phyloP scores from a whole-genome alignment of 441 rosid species.

The Viola pubescens region DNA sequence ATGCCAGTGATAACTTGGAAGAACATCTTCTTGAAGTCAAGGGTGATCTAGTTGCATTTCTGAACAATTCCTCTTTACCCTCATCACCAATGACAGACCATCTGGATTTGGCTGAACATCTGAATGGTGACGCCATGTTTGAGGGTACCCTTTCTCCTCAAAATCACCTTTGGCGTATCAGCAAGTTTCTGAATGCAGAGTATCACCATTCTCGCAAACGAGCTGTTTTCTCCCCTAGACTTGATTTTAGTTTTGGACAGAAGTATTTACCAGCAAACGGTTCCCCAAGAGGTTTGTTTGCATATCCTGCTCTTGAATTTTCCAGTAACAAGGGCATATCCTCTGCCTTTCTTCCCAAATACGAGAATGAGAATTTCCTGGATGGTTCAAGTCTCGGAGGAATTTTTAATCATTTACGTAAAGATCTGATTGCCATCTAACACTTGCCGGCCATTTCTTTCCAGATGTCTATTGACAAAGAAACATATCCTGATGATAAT shows the following conservation, averaged over 20 bases:
- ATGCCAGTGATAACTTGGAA: conserved; percentile 21
- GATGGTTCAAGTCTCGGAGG: conserved; percentile 9
- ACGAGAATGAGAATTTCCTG: conserved; percentile 8
- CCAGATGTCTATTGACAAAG: too few species aligned
- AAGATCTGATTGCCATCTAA: conserved; percentile 11
- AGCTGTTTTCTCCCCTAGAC: conserved; percentile 13
- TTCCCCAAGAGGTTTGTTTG: not conserved
- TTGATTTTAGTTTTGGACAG: conserved; percentile 19
- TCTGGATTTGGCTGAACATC: conserved; percentile 13
- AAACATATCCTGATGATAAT: too few species aligned
- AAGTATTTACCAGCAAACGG: conserved; percentile 16
- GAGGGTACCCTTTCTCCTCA: too few species aligned
- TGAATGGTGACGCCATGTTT: not conserved
- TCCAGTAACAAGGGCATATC: too few species aligned
- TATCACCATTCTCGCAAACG: conserved; percentile 10
- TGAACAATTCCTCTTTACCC: conserved; percentile 15
- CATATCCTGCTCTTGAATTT: too few species aligned
- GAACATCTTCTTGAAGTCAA: conserved; percentile 19
- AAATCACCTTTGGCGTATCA: too few species aligned
- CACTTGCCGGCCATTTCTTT: conserved; percentile 16
- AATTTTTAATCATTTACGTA: conserved; percentile 9
- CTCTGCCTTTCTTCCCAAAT: conserved; percentile 1
- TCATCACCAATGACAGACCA: conserved; percentile 9
- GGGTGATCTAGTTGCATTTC: conserved; percentile 22
- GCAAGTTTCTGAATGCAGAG: too few species aligned